These are phyloP conservation scores for Venturiaceae sp. DNA, from an alignment of 2,329 filamentous ascomycete species.

Conservation along the genomic window DNA sequence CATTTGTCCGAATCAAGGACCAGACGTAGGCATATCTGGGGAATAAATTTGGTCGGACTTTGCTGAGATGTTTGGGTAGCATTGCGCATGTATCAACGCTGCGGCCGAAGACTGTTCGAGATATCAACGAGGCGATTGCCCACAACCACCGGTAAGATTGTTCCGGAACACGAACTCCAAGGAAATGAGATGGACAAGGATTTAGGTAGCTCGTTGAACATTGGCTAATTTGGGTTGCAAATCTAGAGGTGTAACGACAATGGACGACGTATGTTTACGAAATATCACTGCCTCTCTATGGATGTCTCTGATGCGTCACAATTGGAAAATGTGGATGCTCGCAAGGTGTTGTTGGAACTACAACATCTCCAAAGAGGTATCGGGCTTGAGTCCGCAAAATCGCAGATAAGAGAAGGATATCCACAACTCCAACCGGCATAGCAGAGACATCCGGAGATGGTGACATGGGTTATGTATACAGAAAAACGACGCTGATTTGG, in stretches of 20 bases:
- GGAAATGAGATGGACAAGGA: not conserved
- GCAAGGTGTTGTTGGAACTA: too few species aligned
- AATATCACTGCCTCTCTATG: not conserved
- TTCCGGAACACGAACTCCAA: not conserved
- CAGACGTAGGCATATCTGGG: not conserved
- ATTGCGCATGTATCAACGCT: conserved; percentile 5
- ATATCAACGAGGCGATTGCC: not conserved
- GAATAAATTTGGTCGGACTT: not conserved
- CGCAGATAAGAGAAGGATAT: not conserved
- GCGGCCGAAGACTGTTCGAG: conserved; percentile 4
- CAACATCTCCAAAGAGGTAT: not conserved
- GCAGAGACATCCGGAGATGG: not conserved
- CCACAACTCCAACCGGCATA: too few species aligned
- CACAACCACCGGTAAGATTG: conserved; percentile 1
- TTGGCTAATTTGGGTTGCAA: not conserved
- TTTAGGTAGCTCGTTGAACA: too few species aligned
- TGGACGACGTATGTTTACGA: not conserved
- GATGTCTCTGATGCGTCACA: not conserved
- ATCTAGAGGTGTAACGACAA: not conserved
- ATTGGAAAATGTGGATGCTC: not conserved
- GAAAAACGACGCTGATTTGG: not conserved
- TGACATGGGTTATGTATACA: not conserved
- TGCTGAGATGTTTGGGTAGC: not conserved
- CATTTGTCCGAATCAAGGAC: conserved; percentile 6
- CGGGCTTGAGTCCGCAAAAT: not conserved